Percentiles rank a stretch among this genome's conserved stretches.
Conservation (phyloP, 2,329 filamentous ascomycete genomes). For the Arthrinium phaeospermum region DNA sequence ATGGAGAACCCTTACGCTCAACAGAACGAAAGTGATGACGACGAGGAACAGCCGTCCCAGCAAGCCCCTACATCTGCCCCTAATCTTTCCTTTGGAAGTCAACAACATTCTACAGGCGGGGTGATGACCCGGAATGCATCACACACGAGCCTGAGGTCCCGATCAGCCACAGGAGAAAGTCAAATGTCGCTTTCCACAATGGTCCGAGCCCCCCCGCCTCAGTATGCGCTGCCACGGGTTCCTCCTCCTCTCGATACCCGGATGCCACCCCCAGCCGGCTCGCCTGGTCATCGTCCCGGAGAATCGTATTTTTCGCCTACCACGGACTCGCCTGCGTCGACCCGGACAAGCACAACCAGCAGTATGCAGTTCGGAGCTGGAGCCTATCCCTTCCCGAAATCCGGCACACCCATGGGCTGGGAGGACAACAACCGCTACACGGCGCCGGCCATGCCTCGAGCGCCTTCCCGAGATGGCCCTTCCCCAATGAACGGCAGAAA, state of each 20-base stretch:
- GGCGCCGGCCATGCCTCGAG: constrained; percentile 83
- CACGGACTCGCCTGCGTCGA: constrained; percentile 78
- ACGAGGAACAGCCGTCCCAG: constrained; percentile 54
- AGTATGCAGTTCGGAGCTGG: constrained; percentile 67
- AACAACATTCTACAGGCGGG: constrained; percentile 42
- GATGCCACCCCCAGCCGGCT: constrained; percentile 48
- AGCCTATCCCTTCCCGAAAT: constrained; percentile 73
- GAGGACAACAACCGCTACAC: constrained; percentile 84
- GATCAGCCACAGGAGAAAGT: constrained; percentile 78
- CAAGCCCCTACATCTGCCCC: constrained; percentile 39
- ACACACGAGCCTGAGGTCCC: constrained; percentile 74
- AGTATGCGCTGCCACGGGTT: constrained; percentile 71
- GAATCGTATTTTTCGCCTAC: constrained; percentile 95
- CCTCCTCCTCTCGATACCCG: constrained; percentile 68
- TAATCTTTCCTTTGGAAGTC: constrained; percentile 39
- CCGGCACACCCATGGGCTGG: constrained; percentile 71
- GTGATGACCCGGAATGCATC: constrained; percentile 71
- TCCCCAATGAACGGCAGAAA: constrained; percentile 66
- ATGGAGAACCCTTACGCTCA: constrained; percentile 83
- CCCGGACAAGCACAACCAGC: constrained; percentile 76
- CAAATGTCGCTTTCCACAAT: constrained; percentile 62
- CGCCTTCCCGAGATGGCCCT: constrained; percentile 77
- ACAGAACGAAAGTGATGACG: constrained; percentile 67
- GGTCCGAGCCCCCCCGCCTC: constrained; percentile 67
- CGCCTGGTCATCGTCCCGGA: constrained; percentile 66